Conservation (phyloP, 441 rosid species). For the Syzygium malaccense region DNA sequence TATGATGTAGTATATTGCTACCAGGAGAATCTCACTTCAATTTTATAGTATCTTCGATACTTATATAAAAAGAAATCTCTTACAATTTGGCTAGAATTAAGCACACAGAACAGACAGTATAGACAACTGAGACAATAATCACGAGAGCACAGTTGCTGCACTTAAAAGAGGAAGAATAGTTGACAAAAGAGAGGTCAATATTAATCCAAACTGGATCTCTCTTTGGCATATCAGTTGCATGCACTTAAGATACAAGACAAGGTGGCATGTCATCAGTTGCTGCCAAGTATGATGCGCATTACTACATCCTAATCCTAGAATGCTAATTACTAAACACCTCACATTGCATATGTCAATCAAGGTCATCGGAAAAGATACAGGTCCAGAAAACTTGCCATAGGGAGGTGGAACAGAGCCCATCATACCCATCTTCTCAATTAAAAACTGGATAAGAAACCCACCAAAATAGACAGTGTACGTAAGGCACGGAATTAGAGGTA, state of each 20-base stretch:
- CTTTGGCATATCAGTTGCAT: neutral
- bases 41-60: neutral
- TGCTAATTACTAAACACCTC: neutral
- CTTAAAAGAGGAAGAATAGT: neutral
- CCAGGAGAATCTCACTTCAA: neutral
- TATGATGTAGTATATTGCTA: neutral
- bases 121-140: neutral
- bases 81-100: neutral
- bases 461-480: constrained; percentile 67
- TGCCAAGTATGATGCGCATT: neutral
- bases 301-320: neutral
- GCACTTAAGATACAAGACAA: neutral
- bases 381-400: constrained; percentile 54
- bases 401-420: constrained; percentile 92
- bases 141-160: neutral
- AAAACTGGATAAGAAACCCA: constrained; percentile 71
- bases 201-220: neutral
- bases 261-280: neutral
- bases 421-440: constrained; percentile 98
- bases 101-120: neutral
- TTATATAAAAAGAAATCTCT: neutral
- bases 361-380: neutral
- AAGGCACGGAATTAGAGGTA: constrained; percentile 75
- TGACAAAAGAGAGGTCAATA: neutral
- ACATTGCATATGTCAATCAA: neutral